These are phyloP conservation scores for Phlyctochytrium bullatum DNA, from an alignment of 192 early-diverging fungal genomes.

Conservation along the genomic window DNA sequence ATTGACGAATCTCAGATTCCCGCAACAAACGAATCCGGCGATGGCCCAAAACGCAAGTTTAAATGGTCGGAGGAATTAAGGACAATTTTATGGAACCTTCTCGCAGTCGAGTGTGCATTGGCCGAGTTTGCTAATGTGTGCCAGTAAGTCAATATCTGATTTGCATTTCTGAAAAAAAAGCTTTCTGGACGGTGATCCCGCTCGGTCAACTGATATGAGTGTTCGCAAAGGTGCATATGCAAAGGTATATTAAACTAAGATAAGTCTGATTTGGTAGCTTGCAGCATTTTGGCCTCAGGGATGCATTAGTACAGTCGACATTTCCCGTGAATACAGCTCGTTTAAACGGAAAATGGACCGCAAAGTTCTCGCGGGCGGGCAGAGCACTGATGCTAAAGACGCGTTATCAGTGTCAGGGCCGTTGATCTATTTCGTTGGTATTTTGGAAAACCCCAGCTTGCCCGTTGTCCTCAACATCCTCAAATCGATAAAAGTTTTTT, in stretches of 20 bases:
- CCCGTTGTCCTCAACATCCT: neutral
- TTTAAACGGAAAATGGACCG: neutral
- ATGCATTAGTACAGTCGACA: constrained; percentile 18
- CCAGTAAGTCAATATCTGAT: no score
- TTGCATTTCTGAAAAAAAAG: no score
- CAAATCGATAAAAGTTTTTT: neutral
- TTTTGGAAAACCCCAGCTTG: neutral
- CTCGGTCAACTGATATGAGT: constrained; percentile 14
- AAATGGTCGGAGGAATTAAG: constrained; percentile 17
- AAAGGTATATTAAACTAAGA: constrained; percentile 10
- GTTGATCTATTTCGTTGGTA: no score
- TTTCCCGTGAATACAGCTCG: constrained; percentile 15
- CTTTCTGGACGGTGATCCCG: neutral
- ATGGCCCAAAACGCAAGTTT: constrained; percentile 21
- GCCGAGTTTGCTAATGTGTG: constrained; percentile 13
- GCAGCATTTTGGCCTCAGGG: constrained; percentile 21
- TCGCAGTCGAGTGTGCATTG: constrained; percentile 21
- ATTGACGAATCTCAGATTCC: no score
- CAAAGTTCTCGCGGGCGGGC: no score
- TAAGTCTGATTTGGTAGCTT: neutral
- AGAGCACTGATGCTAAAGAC: no score
- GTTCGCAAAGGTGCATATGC: constrained; percentile 18
- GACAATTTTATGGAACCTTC: constrained; percentile 22
- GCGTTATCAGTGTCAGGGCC: no score
- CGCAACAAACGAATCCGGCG: neutral